Base-by-base conservation (phyloP, 306 rosid genomes). In the Quercus engelmannii region DNA sequence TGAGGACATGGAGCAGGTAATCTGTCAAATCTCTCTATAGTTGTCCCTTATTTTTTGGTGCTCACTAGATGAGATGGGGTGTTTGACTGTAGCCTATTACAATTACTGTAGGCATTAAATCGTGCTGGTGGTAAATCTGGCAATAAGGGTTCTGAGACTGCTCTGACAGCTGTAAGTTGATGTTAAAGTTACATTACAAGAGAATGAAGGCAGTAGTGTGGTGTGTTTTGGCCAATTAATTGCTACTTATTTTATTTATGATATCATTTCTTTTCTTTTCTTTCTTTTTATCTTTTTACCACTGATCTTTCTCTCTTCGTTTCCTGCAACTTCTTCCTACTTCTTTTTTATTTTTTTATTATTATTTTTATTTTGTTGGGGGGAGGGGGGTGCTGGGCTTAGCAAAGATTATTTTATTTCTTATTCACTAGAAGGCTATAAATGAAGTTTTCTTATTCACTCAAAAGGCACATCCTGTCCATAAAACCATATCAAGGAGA, bases 101-200 rank as follows among this genome's bases (percentile, higher is more conserved):
- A 35, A 69, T 33, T 70, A 80, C 19, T 80, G 78, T 75, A 94
- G 99, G 99, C 97, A 75, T 79, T 94, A 62, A 90, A 94, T 74
- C 88, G 97, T 78, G 97, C 99, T 78, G 97, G 99, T 75, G 99
- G 97, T 30, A 95, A 95, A 88, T 83, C 91, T 73, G 99, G 99
- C 74, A 95, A 95, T 82, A 95, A 95, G 86, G 99, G 99, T 21
- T 86, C 97, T 17, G 99, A 92, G 85, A 81, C 91, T 86, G 99
- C 99, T 78, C 84, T 95, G 90, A 92, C 92, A 30, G 95, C 99
- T 83, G 97, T 95, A 92, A 92, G 97, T 90, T 79, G 72, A 81
- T 74, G 69, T 59, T 41, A 33, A 75, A 38, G 75, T 69, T 71
- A 10, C 33, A 17, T 82, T 57, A 62, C 55, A 64, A 75, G 72